Base-by-base conservation (phyloP, 2,329 filamentous ascomycete genomes). In the Scortechinia acanthostroma region DNA sequence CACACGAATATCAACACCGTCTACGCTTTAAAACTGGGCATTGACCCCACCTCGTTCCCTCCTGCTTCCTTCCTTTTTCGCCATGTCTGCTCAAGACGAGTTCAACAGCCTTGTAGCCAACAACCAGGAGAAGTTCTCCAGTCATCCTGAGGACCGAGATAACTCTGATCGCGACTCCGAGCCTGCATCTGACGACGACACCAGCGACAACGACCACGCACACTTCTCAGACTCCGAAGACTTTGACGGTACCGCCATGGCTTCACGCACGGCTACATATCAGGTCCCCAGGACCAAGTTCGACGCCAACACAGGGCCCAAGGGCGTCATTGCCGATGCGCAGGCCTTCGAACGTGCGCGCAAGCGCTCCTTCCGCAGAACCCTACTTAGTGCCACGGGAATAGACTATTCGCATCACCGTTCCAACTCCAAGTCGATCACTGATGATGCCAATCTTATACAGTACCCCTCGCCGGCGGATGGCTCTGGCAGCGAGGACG, bases 311-410 rank as follows among this genome's bases (percentile, higher is more conserved):
- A 73, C 69, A 5, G 69, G 69, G 1, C 69, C 69, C 43, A 73
- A 73, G 52, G 69, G 69, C 44, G 69, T 73, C 49, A 73, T 73
- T 45, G 68, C 69, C 42, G 69, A 73, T 49, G 69, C 69, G 22
- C 68, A 69, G 48, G 66, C 68, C 43, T 72, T 68, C 43, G 66
- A 71, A 49, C 66, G 66, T 14, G 69, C 69, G 14, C 64, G 63
- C 52, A 69, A 71, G 53, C 61, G 59, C 43, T 69, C 65, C 42
- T 69, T 71, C 55, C 65, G 69, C 20, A 57, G 61, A 43, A 68
- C 67, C 13, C 52, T 71, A 21, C 60, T 63, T 45, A 56, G 52
- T 42, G 56, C 55, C 17, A n/a, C 25, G 10, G 25, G 25, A 10
- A 10, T 30, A 10, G 25, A 30, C 25, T 10, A 30, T n/a, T 10